Evolutionary conservation across 73 alveolate genomes (phyloP), one percentile per base, ranked within the genome.

Genomic region (Uronychia setigera): DNA sequence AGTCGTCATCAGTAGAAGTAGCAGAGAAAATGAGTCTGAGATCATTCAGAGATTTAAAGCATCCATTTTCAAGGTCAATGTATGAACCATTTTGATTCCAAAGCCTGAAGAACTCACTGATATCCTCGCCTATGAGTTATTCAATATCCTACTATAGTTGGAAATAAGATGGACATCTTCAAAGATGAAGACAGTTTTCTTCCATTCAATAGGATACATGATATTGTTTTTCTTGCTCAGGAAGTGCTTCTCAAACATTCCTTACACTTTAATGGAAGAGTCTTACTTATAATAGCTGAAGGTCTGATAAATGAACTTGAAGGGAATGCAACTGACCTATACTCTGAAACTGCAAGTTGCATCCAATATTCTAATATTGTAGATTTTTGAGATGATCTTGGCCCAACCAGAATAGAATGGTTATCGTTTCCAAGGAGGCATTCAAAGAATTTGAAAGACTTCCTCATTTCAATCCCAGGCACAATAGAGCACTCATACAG

Each of bases 101-200:
- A 28, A 81, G 78, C 32, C 92, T 78, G 25, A 89, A 28, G 83
- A 84, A 89, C 76, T 83, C 92, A 0, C 79, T 29, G 25, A 84
- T 28, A 60, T 83, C 74, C 1, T 58, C 31, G 26, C 34, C 59
- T 13, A 89, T n/a, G n/a, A 58, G 67, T 11, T 46, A 46, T 11
- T 11, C 67, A 19, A 46, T 46, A 11, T 46, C 67, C 19, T 46
- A 46, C 67, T 46, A 19, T 46, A 35, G 83, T 89, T 84, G 26
- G 77, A 28, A 31, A 58, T 77, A 1, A 89, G 79, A 57, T 89
- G 95, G 25, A 89, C 29, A 79, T 89, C 95, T 31, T 89, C 95
- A 34, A 89, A 74, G n/a, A 89, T 79, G 58, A 89, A 67, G 28
- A 89, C 33, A 0, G 78, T 29, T 34, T 84, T 89, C 46, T 58